Conservation (phyloP, 352 stramenopile genomes). For the Globisporangium sylvaticum region DNA sequence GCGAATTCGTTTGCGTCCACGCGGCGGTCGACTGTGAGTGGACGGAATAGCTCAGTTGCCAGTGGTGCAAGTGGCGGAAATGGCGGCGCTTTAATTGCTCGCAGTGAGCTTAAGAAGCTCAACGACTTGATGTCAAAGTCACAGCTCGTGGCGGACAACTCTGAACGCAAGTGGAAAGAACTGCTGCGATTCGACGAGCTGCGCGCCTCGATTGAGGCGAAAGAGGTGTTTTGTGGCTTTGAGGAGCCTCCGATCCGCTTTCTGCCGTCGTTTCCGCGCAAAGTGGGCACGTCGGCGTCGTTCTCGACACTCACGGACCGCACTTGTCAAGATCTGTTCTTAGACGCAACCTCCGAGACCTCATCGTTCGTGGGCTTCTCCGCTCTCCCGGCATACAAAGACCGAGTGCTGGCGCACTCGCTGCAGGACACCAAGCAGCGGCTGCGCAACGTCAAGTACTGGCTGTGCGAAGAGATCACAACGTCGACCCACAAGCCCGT, state of each 20-base stretch:
- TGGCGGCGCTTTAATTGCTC: not conserved
- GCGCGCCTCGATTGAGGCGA: constrained; percentile 61
- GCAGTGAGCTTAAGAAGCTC: constrained; percentile 55
- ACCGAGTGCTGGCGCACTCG: constrained; percentile 58
- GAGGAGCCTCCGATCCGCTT: constrained; percentile 77
- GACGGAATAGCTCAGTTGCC: not conserved
- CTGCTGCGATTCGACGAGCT: constrained; percentile 73
- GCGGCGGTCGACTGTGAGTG: constrained; percentile 13
- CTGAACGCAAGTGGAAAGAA: constrained; percentile 65
- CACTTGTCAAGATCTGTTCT: constrained; percentile 53
- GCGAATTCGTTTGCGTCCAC: not conserved
- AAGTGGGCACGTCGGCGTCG: constrained; percentile 44
- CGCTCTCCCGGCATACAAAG: constrained; percentile 58
- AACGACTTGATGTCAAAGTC: constrained; percentile 60
- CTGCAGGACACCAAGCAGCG: constrained; percentile 38
- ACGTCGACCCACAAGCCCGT: constrained; percentile 52
- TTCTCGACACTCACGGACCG: constrained; percentile 70
- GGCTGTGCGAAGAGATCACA: constrained; percentile 41
- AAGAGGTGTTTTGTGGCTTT: constrained; percentile 85
- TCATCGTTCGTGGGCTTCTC: not conserved
- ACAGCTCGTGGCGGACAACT: constrained; percentile 53
- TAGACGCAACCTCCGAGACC: constrained; percentile 29
- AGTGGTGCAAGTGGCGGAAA: constrained; percentile 3
- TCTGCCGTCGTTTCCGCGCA: constrained; percentile 67
- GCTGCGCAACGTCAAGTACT: constrained; percentile 38